Percentiles rank a stretch among this genome's conserved stretches.
phyloP scores from a whole-genome alignment of 495 filamentous ascomycete species.

The Venustampulla echinocandica region DNA sequence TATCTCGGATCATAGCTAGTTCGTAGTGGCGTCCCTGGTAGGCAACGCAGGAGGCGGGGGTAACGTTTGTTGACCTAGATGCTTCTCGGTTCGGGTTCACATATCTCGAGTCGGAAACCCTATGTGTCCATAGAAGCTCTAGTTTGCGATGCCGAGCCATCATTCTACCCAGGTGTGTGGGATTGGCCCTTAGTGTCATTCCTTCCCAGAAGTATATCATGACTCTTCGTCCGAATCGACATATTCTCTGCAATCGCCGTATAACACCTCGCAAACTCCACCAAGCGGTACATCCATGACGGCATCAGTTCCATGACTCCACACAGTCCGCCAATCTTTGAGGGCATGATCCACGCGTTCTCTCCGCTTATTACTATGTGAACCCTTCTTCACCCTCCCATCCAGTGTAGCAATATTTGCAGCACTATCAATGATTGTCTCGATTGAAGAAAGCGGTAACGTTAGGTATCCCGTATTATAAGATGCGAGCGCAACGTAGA shows the following conservation, averaged over 20 bases:
- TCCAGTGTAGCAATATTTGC: slow-evolving; percentile 80
- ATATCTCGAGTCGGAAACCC: too few relatives aligned
- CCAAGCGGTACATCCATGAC: slow-evolving; percentile 96
- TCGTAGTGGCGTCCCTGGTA: too few relatives aligned
- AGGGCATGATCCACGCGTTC: slow-evolving; percentile 17
- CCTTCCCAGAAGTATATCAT: not conserved
- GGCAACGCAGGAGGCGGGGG: too few relatives aligned
- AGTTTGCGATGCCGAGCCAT: too few relatives aligned
- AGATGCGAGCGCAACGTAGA: slow-evolving; percentile 84
- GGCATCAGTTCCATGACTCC: slow-evolving; percentile 91
- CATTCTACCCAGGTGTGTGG: too few relatives aligned
- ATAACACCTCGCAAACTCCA: slow-evolving; percentile 90
- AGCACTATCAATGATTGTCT: slow-evolving; percentile 88
- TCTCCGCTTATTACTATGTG: slow-evolving; percentile 28
- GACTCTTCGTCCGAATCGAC: slow-evolving; percentile 22
- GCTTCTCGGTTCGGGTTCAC: too few relatives aligned
- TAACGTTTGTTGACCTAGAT: too few relatives aligned
- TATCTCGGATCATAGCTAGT: too few relatives aligned
- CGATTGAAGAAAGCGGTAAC: slow-evolving; percentile 65
- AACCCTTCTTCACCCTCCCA: slow-evolving; percentile 48
- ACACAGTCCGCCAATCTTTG: slow-evolving; percentile 65
- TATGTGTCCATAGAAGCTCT: too few relatives aligned
- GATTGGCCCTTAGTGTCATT: too few relatives aligned
- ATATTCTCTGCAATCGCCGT: slow-evolving; percentile 46
- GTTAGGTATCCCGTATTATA: slow-evolving; percentile 91